phyloP scores from a whole-genome alignment of 1,284 basidiomycete genomes.

The Ganoderma leucocontextum region DNA sequence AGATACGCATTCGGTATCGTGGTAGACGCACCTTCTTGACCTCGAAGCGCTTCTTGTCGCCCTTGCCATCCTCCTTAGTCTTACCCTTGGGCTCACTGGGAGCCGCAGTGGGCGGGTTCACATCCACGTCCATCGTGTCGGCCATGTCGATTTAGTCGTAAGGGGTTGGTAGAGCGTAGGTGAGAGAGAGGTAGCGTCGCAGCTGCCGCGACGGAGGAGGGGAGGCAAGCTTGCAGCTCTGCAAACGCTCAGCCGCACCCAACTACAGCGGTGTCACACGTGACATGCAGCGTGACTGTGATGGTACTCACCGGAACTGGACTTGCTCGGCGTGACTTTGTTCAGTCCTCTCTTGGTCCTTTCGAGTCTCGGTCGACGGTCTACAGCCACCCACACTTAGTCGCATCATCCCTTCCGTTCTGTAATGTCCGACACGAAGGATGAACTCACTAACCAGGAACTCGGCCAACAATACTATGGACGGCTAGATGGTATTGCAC shows the following conservation, averaged over 20 bases:
- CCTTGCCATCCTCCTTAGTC: constrained; percentile 59
- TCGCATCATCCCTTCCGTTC: background rate
- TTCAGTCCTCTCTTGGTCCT: background rate
- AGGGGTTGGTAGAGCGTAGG: background rate
- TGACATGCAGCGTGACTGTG: constrained; percentile 16
- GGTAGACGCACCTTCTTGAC: constrained; percentile 86
- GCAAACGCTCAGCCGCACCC: constrained; percentile 13
- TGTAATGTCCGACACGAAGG: constrained; percentile 39
- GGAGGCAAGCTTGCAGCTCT: constrained; percentile 29
- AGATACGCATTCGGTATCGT: constrained; percentile 9
- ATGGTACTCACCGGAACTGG: background rate
- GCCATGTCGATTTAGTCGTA: constrained; percentile 54
- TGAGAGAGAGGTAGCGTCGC: constrained; percentile 8
- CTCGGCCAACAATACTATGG: constrained; percentile 56
- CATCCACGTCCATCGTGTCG: constrained; percentile 85
- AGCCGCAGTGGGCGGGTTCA: constrained; percentile 59
- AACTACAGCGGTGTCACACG: constrained; percentile 22
- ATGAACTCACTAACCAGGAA: constrained; percentile 46
- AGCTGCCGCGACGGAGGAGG: constrained; percentile 22
- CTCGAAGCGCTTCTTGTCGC: constrained; percentile 86
- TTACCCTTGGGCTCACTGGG: constrained; percentile 55
- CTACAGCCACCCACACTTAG: background rate
- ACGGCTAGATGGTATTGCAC: constrained; percentile 54
- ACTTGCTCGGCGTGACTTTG: background rate
- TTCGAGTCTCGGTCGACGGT: background rate